These are phyloP conservation scores for Rutstroemia sydowiana DNA, from an alignment of 2,329 filamentous ascomycete genomes.

Conservation along the genomic window DNA sequence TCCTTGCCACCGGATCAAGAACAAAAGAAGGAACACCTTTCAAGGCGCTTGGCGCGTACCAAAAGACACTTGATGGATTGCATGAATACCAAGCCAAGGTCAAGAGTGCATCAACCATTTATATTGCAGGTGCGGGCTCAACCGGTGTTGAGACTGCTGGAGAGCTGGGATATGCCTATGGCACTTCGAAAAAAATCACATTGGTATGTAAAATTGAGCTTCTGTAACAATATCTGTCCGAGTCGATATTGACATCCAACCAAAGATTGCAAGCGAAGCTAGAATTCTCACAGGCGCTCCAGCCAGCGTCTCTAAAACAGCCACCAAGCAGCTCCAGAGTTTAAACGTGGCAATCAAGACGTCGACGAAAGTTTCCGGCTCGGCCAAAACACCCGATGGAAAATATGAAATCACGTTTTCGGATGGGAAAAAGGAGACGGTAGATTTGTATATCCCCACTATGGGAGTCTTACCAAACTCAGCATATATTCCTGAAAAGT, in stretches of 20 bases:
- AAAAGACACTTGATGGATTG: constrained; percentile 20
- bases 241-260: neutral
- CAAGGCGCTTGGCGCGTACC: constrained; percentile 39
- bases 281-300: constrained; percentile 20
- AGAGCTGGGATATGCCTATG: constrained; percentile 29
- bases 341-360: constrained; percentile 44
- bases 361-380: constrained; percentile 35
- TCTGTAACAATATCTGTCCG: neutral
- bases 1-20: constrained; percentile 46
- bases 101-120: constrained; percentile 22
- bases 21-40: constrained; percentile 38
- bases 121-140: constrained; percentile 27
- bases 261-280: constrained; percentile 29
- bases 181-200: constrained; percentile 24
- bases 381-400: constrained; percentile 34
- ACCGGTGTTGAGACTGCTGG: constrained; percentile 30
- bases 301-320: constrained; percentile 18
- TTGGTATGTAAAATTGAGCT: constrained; percentile 28
- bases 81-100: constrained; percentile 19
- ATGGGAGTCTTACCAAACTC: constrained; percentile 50
- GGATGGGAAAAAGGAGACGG: constrained; percentile 39
- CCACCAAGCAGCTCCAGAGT: constrained; percentile 39
- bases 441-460: constrained; percentile 50
- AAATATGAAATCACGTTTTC: constrained; percentile 44
- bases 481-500: constrained; percentile 40